Evolutionary conservation across 495 filamentous ascomycete genomes (phyloP).

Genomic region (Lophium mytilinum): DNA sequence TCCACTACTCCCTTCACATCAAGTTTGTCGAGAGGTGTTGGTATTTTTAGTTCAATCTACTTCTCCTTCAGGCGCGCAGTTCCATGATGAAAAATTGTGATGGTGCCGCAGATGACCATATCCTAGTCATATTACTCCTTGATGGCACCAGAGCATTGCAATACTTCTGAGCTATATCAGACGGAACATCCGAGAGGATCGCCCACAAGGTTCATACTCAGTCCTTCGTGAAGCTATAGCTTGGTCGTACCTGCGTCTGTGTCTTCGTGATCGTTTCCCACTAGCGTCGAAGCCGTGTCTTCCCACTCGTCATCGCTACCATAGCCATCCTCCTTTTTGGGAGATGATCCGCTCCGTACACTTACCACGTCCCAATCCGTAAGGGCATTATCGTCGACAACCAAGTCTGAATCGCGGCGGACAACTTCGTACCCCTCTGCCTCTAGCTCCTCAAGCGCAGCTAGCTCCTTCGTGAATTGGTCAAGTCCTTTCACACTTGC

Average conservation of each 20-base stretch:
- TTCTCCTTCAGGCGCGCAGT: no score
- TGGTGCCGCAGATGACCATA: no score
- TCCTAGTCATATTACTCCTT: no score
- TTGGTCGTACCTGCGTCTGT: not conserved
- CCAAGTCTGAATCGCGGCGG: not conserved
- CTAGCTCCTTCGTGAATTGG: slow-evolving; percentile 14
- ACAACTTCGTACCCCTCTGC: not conserved
- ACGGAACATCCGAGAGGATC: no score
- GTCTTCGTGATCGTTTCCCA: not conserved
- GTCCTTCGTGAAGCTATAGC: not conserved
- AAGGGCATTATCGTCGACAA: not conserved
- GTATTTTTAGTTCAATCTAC: no score
- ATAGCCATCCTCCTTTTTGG: not conserved
- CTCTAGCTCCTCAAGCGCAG: not conserved
- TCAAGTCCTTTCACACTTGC: slow-evolving; percentile 1
- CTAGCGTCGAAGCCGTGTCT: slow-evolving; percentile 13
- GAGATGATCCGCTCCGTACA: slow-evolving; percentile 1
- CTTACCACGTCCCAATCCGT: slow-evolving; percentile 15
- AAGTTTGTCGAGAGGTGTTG: no score
- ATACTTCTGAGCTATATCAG: no score
- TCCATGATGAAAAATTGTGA: no score
- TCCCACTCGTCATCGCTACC: slow-evolving; percentile 5
- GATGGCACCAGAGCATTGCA: no score
- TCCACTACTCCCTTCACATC: no score
- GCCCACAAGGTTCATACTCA: no score